phyloP scores from a whole-genome alignment of 2,329 filamentous ascomycete species.

The Diaporthe sp. region DNA sequence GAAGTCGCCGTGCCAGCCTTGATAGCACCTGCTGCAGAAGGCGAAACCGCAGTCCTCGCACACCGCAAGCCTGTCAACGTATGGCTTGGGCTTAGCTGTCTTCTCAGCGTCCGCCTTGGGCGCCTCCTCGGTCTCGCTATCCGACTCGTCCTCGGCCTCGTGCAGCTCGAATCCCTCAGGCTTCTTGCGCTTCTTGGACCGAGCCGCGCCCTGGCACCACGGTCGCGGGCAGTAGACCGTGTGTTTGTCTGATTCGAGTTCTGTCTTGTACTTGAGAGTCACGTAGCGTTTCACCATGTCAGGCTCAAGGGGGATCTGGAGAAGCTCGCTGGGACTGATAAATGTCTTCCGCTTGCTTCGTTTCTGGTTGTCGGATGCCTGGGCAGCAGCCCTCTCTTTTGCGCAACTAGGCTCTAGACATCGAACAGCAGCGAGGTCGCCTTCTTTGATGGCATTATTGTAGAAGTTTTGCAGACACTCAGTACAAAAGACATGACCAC shows the following conservation, averaged over 20 bases:
- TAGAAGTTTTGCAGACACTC: constrained; percentile 93
- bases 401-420: constrained; percentile 87
- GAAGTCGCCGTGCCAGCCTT: constrained; percentile 95
- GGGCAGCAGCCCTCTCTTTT: constrained; percentile 64
- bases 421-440: constrained; percentile 82
- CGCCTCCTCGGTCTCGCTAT: constrained; percentile 58
- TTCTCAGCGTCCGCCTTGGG: constrained; percentile 44
- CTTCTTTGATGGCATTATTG: constrained; percentile 86
- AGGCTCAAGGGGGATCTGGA: constrained; percentile 79
- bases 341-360: constrained; percentile 73
- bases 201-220: constrained; percentile 93
- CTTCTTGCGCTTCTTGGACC: constrained; percentile 79
- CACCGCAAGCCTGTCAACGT: constrained; percentile 78
- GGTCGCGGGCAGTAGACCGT: constrained; percentile 92
- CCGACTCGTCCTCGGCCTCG: constrained; percentile 66
- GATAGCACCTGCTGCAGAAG: constrained; percentile 79
- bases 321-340: constrained; percentile 85
- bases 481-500: constrained; percentile 91
- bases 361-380: constrained; percentile 52
- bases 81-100: constrained; percentile 51
- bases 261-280: constrained; percentile 90
- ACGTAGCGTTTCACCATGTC: constrained; percentile 88
- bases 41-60: constrained; percentile 92
- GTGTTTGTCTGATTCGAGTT: constrained; percentile 90
- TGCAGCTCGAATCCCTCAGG: constrained; percentile 74